phyloP scores from a whole-genome alignment of 2,329 filamentous ascomycete genomes.

The Apiospora saccharicola region DNA sequence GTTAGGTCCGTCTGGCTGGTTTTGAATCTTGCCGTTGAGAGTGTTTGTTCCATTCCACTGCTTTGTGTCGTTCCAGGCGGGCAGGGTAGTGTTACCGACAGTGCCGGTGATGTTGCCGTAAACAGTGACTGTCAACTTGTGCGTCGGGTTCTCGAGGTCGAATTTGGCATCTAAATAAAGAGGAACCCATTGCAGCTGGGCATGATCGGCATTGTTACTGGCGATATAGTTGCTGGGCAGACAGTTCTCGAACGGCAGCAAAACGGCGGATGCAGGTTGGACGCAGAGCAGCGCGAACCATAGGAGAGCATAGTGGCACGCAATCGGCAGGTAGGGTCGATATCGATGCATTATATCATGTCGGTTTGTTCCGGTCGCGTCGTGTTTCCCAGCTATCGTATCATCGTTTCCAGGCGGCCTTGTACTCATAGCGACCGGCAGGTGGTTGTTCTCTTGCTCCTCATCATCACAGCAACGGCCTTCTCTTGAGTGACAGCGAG shows the following conservation, averaged over 20 bases:
- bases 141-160: conserved; percentile 63
- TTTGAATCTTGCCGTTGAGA: conserved; percentile 78
- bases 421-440: conserved; percentile 5
- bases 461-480: conserved; percentile 7
- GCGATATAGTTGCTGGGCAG: conserved; percentile 68
- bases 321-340: not conserved
- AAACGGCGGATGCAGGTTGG: conserved; percentile 64
- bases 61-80: conserved; percentile 62
- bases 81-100: conserved; percentile 63
- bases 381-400: not conserved
- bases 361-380: not conserved
- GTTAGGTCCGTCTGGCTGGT: conserved; percentile 58
- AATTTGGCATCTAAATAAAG: conserved; percentile 78
- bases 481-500: conserved; percentile 16
- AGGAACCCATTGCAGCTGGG: conserved; percentile 81
- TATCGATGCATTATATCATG: conserved; percentile 3
- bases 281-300: conserved; percentile 49
- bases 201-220: conserved; percentile 49
- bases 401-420: conserved; percentile 7
- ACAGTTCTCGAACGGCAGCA: conserved; percentile 86
- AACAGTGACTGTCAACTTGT: conserved; percentile 78
- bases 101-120: conserved; percentile 92
- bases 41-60: conserved; percentile 68
- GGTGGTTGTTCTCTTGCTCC: not conserved
- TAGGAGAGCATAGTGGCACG: not conserved